Evolutionary conservation across 768 basidiomycete species (phyloP).

Genomic region (Pholiota microspora): DNA sequence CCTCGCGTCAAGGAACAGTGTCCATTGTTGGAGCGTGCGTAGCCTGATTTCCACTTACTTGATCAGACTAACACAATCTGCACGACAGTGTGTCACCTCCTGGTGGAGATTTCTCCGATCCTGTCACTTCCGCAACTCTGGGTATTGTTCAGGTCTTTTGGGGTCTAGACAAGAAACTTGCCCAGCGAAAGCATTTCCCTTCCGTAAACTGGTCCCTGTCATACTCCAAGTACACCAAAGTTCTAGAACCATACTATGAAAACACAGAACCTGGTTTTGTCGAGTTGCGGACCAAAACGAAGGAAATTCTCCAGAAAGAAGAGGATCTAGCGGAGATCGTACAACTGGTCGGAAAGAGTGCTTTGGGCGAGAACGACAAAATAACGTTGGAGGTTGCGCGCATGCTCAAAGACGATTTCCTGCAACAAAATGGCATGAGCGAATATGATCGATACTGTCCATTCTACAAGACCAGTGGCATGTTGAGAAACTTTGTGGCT

Average conservation of each 20-base stretch:
- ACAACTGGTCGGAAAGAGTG: constrained; percentile 98
- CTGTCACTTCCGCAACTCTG: constrained; percentile 95
- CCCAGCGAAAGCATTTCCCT: constrained; percentile 98
- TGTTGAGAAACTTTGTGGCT: constrained; percentile 92
- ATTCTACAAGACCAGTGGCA: constrained; percentile 97
- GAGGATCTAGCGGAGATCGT: constrained; percentile 99
- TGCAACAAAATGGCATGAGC: constrained; percentile 99
- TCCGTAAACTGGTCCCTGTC: constrained; percentile 99
- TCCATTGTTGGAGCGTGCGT: constrained; percentile 99
- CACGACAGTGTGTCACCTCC: constrained; percentile 89
- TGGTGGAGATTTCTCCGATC: constrained; percentile 99
- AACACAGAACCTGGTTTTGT: constrained; percentile 91
- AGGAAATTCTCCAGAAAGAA: constrained; percentile 98
- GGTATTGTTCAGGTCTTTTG: constrained; percentile 99
- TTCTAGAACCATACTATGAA: constrained; percentile 92
- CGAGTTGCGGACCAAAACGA: constrained; percentile 86
- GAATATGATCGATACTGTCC: constrained; percentile 97
- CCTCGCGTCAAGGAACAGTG: constrained; percentile 85
- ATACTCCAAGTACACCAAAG: constrained; percentile 97
- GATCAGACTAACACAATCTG: constrained; percentile 6
- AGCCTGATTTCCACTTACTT: neutral
- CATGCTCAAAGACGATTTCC: constrained; percentile 96
- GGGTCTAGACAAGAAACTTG: constrained; percentile 99
- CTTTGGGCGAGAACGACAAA: constrained; percentile 96
- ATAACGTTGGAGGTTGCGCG: constrained; percentile 96